Conservation (phyloP, 2,329 filamentous ascomycete species). For the Diaporthe nobilis region DNA sequence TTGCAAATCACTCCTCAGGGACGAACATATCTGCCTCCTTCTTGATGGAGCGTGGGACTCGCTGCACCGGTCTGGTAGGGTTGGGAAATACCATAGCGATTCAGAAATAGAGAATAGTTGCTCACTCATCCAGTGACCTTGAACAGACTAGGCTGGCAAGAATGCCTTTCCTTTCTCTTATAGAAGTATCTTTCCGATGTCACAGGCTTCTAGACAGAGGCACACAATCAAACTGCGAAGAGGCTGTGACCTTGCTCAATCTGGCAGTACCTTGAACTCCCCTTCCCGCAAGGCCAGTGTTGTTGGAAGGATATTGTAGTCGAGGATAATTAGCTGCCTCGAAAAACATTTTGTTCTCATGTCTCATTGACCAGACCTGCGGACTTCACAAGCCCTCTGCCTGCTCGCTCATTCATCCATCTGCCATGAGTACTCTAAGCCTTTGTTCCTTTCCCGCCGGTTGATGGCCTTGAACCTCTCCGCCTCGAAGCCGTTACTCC, state of each 20-base stretch:
- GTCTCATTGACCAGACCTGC: background rate
- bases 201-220: background rate
- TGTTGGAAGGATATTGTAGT: background rate
- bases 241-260: background rate
- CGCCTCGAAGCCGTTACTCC: constrained; percentile 92
- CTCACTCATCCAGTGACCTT: background rate
- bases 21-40: constrained; percentile 10
- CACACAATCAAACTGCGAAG: background rate
- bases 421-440: constrained; percentile 93
- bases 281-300: background rate
- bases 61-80: constrained; percentile 27
- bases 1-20: constrained; percentile 50
- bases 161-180: background rate
- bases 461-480: constrained; percentile 94
- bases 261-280: background rate
- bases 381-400: background rate
- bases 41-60: background rate
- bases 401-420: constrained; percentile 82
- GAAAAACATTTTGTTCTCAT: background rate
- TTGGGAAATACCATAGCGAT: background rate
- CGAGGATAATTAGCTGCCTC: background rate
- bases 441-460: constrained; percentile 79
- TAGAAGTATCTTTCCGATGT: background rate
- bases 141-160: background rate
- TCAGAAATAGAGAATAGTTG: constrained; percentile 15